phyloP scores from a whole-genome alignment of 768 basidiomycete species.

The Boletellus ananas region DNA sequence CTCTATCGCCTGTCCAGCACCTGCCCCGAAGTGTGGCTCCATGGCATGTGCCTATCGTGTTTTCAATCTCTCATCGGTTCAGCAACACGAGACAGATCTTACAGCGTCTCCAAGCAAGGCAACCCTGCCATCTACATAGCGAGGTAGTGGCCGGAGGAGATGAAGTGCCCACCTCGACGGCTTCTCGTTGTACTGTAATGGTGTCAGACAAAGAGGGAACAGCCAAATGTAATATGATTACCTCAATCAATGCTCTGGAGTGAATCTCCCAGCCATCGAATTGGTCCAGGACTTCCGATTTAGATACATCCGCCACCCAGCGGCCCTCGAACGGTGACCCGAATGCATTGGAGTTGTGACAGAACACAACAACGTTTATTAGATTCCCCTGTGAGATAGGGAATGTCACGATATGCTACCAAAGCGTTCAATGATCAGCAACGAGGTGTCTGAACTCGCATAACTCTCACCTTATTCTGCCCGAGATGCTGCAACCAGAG shows the following conservation, averaged over 20 bases:
- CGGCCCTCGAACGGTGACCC: conserved; percentile 31
- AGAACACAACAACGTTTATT: conserved; percentile 35
- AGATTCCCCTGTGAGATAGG: conserved; percentile 36
- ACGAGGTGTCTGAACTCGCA: neutral
- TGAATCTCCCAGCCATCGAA: conserved; percentile 27
- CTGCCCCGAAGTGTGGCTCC: conserved; percentile 44
- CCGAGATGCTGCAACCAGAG: conserved; percentile 20
- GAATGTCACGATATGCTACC: conserved; percentile 39
- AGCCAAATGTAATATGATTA: no score
- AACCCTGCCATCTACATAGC: conserved; percentile 37
- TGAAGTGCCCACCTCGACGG: conserved; percentile 45
- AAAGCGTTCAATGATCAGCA: neutral
- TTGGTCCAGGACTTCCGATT: conserved; percentile 29
- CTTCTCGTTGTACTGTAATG: conserved; percentile 31
- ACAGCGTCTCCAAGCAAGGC: conserved; percentile 50
- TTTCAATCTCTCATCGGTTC: conserved; percentile 1
- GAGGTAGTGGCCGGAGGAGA: conserved; percentile 36
- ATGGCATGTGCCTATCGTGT: conserved; percentile 42
- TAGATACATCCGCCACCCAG: conserved; percentile 27
- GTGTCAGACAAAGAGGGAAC: neutral
- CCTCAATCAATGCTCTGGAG: conserved; percentile 10
- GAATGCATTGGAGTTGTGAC: conserved; percentile 25
- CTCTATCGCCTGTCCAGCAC: conserved; percentile 52
- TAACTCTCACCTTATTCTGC: conserved; percentile 11
- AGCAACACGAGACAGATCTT: conserved; percentile 6